Percentiles rank a stretch among this genome's conserved stretches.
Conservation (phyloP, 345 rosid genomes). For the Erodium maritimum region DNA sequence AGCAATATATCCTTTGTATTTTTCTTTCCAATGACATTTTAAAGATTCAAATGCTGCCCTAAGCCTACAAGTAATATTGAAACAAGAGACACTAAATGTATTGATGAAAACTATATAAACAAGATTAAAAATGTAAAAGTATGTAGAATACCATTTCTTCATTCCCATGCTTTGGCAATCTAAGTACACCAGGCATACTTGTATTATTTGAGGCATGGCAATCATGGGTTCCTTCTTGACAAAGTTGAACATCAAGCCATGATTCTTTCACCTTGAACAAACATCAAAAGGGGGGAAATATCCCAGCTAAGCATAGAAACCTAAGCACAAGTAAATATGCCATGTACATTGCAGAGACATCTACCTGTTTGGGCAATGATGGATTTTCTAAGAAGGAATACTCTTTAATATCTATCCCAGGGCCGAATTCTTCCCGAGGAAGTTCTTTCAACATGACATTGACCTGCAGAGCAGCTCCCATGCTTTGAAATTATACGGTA, state of each 20-base stretch:
- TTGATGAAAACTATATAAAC: too few relatives aligned
- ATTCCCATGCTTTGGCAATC: conserved; percentile 65
- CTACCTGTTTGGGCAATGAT: conserved; percentile 64
- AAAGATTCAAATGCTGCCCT: too few relatives aligned
- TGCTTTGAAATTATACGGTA: too few relatives aligned
- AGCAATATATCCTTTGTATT: too few relatives aligned
- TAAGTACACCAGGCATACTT: conserved; percentile 38
- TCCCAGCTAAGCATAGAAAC: not conserved
- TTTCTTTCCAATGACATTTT: too few relatives aligned
- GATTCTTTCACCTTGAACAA: conserved; percentile 76
- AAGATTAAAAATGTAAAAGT: not conserved
- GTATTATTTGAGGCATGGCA: conserved; percentile 46
- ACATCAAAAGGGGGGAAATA: conserved; percentile 1
- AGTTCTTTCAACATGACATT: conserved; percentile 60
- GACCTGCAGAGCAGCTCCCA: conserved; percentile 36
- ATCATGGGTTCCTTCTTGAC: conserved; percentile 55
- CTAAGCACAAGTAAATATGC: too few relatives aligned
- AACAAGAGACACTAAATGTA: too few relatives aligned
- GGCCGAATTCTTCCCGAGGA: conserved; percentile 83
- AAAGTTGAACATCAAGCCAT: conserved; percentile 81
- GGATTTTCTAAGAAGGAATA: conserved; percentile 81
- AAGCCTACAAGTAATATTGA: too few relatives aligned
- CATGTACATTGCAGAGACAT: not conserved
- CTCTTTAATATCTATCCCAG: conserved; percentile 63
- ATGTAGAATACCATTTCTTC: conserved; percentile 59